Conservation (phyloP, 2,329 filamentous ascomycete species). For the Cylindrodendrum hubeiense region DNA sequence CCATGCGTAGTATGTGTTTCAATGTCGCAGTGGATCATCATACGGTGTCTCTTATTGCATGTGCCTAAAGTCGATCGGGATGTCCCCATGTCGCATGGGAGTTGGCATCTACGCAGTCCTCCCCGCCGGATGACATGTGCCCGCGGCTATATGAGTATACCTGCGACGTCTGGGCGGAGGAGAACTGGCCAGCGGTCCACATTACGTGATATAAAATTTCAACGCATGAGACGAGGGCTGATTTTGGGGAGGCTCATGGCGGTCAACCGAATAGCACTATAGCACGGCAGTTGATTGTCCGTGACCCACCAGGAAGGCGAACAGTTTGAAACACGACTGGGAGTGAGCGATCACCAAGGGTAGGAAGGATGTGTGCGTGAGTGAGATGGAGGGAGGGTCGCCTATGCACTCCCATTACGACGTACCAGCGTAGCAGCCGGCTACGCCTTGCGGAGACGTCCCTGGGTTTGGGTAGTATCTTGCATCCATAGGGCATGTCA, state of each 20-base stretch:
- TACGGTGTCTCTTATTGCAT: not conserved
- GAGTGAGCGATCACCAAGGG: conserved; percentile 6
- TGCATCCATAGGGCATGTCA: not conserved
- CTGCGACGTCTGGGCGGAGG: conserved; percentile 8
- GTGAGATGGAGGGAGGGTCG: conserved; percentile 5
- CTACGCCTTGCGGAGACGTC: conserved; percentile 4
- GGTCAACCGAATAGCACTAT: not conserved
- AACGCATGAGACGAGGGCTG: conserved; percentile 14
- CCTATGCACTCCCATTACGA: conserved; percentile 4
- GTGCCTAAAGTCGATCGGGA: not conserved
- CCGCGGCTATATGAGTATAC: not conserved
- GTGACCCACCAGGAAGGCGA: conserved; percentile 1
- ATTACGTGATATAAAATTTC: conserved; percentile 3
- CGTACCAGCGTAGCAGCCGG: conserved; percentile 4
- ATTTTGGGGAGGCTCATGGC: not conserved
- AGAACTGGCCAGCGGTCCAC: not conserved
- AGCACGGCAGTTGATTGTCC: conserved; percentile 15
- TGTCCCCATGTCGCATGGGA: not conserved
- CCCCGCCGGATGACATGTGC: not conserved
- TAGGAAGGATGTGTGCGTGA: not conserved
- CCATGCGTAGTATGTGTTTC: conserved; percentile 6
- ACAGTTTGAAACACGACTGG: conserved; percentile 23
- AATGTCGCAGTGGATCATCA: conserved; percentile 9
- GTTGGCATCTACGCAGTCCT: not conserved
- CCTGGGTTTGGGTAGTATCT: conserved; percentile 8